Conservation (phyloP, 1,139 yeast genomes). For the Candida glucosophila region DNA sequence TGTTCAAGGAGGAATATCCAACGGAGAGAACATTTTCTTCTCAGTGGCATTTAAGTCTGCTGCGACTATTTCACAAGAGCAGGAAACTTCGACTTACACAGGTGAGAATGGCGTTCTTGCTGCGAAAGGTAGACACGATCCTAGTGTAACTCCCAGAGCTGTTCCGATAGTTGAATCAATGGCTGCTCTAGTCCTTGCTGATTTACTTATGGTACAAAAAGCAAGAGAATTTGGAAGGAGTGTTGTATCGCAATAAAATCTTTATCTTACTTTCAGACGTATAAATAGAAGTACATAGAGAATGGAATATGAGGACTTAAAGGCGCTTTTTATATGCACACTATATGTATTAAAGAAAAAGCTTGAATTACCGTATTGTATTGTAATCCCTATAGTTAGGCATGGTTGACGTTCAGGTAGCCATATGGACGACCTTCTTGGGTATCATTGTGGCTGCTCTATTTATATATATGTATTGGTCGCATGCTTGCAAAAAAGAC, state of each 20-base stretch:
- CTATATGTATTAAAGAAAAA: no score
- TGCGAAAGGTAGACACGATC: conserved; percentile 97
- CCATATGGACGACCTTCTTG: no score
- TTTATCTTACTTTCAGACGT: no score
- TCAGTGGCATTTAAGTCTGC: conserved; percentile 97
- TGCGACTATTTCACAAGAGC: conserved; percentile 93
- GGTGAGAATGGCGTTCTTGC: conserved; percentile 83
- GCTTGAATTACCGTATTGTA: no score
- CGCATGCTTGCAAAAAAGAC: conserved; percentile 7
- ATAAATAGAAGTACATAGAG: no score
- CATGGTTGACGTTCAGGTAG: no score
- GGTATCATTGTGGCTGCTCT: no score
- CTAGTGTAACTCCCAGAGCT: conserved; percentile 97
- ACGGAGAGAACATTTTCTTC: conserved; percentile 92
- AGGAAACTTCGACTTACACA: conserved; percentile 76
- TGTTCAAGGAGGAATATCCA: conserved; percentile 94
- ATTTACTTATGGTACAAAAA: conserved; percentile 76
- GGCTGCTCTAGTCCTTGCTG: conserved; percentile 91
- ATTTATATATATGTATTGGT: no score
- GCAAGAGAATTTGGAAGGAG: conserved; percentile 51
- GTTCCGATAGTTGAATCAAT: conserved; percentile 97
- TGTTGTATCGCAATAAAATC: conserved; percentile 8
- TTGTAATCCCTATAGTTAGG: no score
- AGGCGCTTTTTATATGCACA: no score
- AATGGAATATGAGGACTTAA: no score